These are phyloP conservation scores for Hydnomerulius pinastri DNA, from an alignment of 768 basidiomycete species.

Conservation along the genomic window DNA sequence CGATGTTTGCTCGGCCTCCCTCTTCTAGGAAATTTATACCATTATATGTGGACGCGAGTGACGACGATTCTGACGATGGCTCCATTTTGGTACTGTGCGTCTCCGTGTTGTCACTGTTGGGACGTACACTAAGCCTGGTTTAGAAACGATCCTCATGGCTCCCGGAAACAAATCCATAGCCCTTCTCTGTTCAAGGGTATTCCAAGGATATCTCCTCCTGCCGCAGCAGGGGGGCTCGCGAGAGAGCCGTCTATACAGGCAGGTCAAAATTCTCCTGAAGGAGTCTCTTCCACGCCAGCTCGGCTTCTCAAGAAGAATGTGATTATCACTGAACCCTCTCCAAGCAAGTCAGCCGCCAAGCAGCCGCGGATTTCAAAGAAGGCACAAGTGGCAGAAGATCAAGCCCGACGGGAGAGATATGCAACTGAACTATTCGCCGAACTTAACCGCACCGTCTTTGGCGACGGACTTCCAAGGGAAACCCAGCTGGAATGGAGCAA, in stretches of 20 bases:
- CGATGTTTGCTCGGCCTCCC: slow-evolving; percentile 9
- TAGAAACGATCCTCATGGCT: slow-evolving; percentile 51
- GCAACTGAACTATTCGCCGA: slow-evolving; percentile 61
- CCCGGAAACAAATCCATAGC: slow-evolving; percentile 45
- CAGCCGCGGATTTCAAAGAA: slow-evolving; percentile 41
- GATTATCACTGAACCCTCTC: neutral
- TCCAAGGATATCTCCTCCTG: neutral
- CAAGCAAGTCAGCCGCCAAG: slow-evolving; percentile 22
- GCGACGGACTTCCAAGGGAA: slow-evolving; percentile 49
- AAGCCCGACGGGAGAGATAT: slow-evolving; percentile 48
- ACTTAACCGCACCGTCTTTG: slow-evolving; percentile 61
- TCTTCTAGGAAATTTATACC: slow-evolving; percentile 10
- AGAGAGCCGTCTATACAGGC: neutral
- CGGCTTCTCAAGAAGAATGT: slow-evolving; percentile 8
- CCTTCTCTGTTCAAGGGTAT: slow-evolving; percentile 10
- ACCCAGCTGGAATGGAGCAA: slow-evolving; percentile 70
- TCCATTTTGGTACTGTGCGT: slow-evolving; percentile 43
- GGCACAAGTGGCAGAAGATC: slow-evolving; percentile 42
- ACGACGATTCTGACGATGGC: slow-evolving; percentile 36
- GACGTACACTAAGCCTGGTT: slow-evolving; percentile 3
- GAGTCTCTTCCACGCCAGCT: slow-evolving; percentile 9
- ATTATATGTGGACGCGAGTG: slow-evolving; percentile 32
- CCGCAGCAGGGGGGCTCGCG: neutral
- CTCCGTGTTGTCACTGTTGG: neutral
- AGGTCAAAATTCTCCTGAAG: slow-evolving; percentile 9